Evolutionary conservation across 2,329 filamentous ascomycete species (phyloP), one percentile per base, ranked within the genome.

Genomic region (Xylariaceae sp.): DNA sequence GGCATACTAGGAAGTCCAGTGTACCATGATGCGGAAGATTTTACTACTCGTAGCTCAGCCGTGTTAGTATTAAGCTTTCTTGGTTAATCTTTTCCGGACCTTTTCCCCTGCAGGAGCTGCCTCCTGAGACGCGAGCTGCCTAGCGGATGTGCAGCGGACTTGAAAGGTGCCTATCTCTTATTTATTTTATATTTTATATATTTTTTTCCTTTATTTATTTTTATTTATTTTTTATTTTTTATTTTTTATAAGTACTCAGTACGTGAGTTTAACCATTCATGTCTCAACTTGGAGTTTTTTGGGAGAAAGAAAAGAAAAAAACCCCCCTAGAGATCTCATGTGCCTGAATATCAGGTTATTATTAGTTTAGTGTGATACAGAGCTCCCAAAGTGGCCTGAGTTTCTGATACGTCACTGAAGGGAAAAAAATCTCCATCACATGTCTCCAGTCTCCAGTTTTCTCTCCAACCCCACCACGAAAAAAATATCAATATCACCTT

Each of bases 381-480:
- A 44, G 14, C n/a, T 37, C 16, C 23, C 48, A 16, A 31, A 28
- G 28, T 26, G n/a, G n/a, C n/a, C n/a, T 31, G 29, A 57, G 9
- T 31, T 21, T 53, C 19, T 16, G 24, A 28, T 51, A 59, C 56
- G 56, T 59, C 56, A 59, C 45, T 37, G 43, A 2, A n/a, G n/a
- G n/a, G n/a, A n/a, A n/a, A n/a, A n/a, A 19, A n/a, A 6, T 14
- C 21, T 28, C 33, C 41, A 41, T 59, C 57, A 60, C 43, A 56
- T 59, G 40, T 56, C 43, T 43, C 19, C n/a, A 16, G 29, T 45
- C 56, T 19, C 56, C 51, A 19, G 17, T 28, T 23, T 16, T 36
- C 33, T 26, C 29, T 14, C 31, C 6, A 33, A 47, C 56, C 57
- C 52, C 57, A 60, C 57, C 26, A 50, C n/a, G 23, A 40, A 17